Percentiles rank a stretch among this genome's conserved stretches.
phyloP scores from a whole-genome alignment of 495 filamentous ascomycete species.

The Letharia lupina region DNA sequence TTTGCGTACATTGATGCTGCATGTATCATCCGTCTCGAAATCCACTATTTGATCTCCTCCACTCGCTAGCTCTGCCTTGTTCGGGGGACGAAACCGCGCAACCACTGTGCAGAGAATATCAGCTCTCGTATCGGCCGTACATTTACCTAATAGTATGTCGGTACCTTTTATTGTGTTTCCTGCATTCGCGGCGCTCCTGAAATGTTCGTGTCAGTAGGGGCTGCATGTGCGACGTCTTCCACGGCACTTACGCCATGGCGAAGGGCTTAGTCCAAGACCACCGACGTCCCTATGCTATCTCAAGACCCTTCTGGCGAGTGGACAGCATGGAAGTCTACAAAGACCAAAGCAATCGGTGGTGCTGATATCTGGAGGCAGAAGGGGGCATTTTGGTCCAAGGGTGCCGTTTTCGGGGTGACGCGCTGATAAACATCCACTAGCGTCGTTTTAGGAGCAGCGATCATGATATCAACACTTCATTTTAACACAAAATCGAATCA shows the following conservation, averaged over 20 bases:
- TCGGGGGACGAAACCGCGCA: slow-evolving; percentile 94
- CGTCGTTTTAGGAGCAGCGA: background rate
- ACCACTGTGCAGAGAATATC: slow-evolving; percentile 52
- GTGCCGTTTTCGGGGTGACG: slow-evolving; percentile 13
- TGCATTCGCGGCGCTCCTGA: slow-evolving; percentile 32
- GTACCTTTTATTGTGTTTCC: slow-evolving; percentile 68
- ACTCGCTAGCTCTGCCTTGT: slow-evolving; percentile 79
- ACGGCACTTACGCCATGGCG: slow-evolving; percentile 24
- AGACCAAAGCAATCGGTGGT: background rate
- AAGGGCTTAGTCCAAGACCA: background rate
- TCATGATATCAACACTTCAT: background rate
- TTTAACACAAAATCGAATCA: background rate
- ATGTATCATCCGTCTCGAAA: slow-evolving; percentile 86
- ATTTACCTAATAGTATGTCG: slow-evolving; percentile 11
- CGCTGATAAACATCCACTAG: slow-evolving; percentile 10
- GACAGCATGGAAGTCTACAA: background rate
- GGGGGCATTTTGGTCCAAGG: background rate
- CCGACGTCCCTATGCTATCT: background rate
- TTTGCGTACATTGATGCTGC: slow-evolving; percentile 58
- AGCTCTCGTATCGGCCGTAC: slow-evolving; percentile 13
- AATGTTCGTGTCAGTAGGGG: slow-evolving; percentile 21
- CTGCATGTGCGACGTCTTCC: slow-evolving; percentile 9
- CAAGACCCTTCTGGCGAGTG: background rate
- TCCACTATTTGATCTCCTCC: slow-evolving; percentile 86
- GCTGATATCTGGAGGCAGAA: background rate